Evolutionary conservation across 345 rosid species (phyloP).

Genomic region (Pistacia vera): DNA sequence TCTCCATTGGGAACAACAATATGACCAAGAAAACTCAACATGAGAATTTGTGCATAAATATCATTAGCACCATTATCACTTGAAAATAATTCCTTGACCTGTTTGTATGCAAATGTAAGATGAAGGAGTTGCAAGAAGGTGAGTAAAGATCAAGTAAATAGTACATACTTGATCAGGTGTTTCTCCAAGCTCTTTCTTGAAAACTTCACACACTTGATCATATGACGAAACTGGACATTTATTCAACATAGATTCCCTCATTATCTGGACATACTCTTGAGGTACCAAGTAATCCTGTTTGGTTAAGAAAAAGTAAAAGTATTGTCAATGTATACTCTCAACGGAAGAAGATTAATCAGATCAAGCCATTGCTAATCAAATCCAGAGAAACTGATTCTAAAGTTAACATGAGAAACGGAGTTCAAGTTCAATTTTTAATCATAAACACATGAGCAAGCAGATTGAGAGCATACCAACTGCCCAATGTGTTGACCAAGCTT

Average conservation of each 20-base stretch:
- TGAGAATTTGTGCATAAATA: not conserved
- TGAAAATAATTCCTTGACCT: not conserved
- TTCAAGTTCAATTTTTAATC: not conserved
- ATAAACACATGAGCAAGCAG: constrained; percentile 17
- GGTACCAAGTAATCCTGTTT: constrained; percentile 87
- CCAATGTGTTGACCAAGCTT: constrained; percentile 98
- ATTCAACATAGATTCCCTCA: constrained; percentile 94
- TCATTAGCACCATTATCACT: constrained; percentile 5
- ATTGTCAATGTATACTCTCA: not conserved
- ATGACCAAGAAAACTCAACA: not conserved
- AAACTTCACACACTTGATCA: constrained; percentile 89
- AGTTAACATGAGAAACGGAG: not conserved
- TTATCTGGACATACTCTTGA: constrained; percentile 72
- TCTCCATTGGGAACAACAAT: constrained; percentile 11
- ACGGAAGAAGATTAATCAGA: not conserved
- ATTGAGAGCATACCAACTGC: constrained; percentile 62
- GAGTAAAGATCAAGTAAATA: constrained; percentile 11
- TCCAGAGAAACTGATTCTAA: not conserved
- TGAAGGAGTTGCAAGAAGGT: not conserved
- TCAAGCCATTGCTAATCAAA: constrained; percentile 6
- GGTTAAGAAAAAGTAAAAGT: constrained; percentile 4
- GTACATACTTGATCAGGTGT: constrained; percentile 75
- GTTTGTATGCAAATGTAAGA: not conserved
- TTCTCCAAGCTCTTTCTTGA: constrained; percentile 89
- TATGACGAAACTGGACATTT: constrained; percentile 92